Evolutionary conservation across 2,329 filamentous ascomycete species (phyloP).

Genomic region (Ilyonectria robusta): DNA sequence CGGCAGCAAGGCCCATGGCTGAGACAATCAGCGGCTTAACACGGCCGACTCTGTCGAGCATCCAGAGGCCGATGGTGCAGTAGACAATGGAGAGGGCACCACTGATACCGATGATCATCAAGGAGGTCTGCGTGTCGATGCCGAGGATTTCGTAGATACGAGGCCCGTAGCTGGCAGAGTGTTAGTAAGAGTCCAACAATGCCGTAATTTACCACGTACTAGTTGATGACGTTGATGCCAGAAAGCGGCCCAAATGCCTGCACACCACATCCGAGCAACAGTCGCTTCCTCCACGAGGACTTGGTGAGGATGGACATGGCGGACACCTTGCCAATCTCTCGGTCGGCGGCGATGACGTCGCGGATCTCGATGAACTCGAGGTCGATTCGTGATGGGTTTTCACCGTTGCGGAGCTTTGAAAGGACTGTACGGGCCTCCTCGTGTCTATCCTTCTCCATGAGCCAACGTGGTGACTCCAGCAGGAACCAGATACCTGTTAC

Average conservation of each 20-base stretch:
- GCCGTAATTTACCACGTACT: constrained; percentile 25
- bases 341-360: constrained; percentile 55
- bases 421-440: constrained; percentile 53
- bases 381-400: constrained; percentile 53
- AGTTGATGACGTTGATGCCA: constrained; percentile 54
- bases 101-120: constrained; percentile 66
- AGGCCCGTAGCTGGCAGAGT: constrained; percentile 39
- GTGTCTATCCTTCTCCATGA: constrained; percentile 54
- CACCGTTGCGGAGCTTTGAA: constrained; percentile 50
- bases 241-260: constrained; percentile 64
- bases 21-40: constrained; percentile 63
- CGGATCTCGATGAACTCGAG: constrained; percentile 58
- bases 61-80: constrained; percentile 61
- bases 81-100: constrained; percentile 64
- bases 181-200: constrained; percentile 16
- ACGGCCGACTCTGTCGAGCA: constrained; percentile 63
- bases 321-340: constrained; percentile 51
- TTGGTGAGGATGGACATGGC: constrained; percentile 60
- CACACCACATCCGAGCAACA: constrained; percentile 62
- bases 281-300: constrained; percentile 59
- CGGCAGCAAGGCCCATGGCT: constrained; percentile 47
- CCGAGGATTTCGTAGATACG: constrained; percentile 61
- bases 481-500: constrained; percentile 44
- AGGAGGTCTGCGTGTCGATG: constrained; percentile 58
- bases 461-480: constrained; percentile 44